These are phyloP conservation scores for Periconia sp. DNA, from an alignment of 2,329 filamentous ascomycete species.

Conservation along the genomic window DNA sequence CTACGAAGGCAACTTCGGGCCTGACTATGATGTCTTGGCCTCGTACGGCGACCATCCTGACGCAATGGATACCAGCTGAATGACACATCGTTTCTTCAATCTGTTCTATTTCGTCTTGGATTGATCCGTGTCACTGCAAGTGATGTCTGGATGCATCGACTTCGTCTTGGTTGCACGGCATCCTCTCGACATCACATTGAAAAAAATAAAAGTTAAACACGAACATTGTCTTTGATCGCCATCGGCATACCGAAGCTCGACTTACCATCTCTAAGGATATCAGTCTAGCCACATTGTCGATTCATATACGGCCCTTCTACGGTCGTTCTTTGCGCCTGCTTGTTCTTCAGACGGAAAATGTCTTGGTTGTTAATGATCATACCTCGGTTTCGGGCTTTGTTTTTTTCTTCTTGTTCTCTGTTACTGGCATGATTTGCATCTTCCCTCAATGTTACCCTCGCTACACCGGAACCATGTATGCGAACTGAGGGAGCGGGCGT, in stretches of 20 bases:
- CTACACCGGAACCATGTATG: conserved; percentile 5
- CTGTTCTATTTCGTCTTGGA: background rate
- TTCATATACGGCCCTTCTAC: conserved; percentile 1
- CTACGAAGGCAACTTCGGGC: conserved; percentile 95
- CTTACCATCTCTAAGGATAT: background rate
- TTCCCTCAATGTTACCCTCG: conserved; percentile 14
- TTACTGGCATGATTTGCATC: conserved; percentile 11
- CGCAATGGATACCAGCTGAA: conserved; percentile 60
- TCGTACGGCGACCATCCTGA: conserved; percentile 52
- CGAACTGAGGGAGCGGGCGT: conserved; percentile 16
- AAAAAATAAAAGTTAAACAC: background rate
- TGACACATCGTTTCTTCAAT: background rate
- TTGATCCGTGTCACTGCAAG: background rate
- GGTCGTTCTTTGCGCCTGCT: background rate
- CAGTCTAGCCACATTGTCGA: background rate
- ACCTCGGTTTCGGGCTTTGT: background rate
- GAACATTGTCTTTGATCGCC: background rate
- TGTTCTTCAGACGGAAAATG: conserved; percentile 1
- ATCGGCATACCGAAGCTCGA: background rate
- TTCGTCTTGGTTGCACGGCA: background rate
- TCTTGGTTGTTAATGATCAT: conserved; percentile 3
- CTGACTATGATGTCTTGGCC: conserved; percentile 63
- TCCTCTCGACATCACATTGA: background rate
- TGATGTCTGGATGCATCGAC: background rate
- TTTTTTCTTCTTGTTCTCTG: background rate